Percentiles rank a stretch among this genome's conserved stretches.
Conservation (phyloP, 768 basidiomycete species). For the Phlebiopsis gigantea region DNA sequence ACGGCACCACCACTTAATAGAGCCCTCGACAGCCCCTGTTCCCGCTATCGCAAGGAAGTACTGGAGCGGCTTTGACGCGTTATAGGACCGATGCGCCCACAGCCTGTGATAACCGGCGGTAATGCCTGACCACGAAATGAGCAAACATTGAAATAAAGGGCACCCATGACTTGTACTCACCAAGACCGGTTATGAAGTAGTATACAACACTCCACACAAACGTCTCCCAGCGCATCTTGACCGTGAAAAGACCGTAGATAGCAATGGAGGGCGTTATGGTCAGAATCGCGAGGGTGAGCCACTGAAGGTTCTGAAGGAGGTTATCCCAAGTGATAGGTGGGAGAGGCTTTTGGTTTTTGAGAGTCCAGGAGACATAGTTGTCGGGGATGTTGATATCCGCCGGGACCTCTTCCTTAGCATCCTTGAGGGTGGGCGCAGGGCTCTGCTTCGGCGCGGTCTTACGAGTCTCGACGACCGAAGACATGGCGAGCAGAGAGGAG, state of each 20-base stretch:
- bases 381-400: constrained; percentile 41
- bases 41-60: constrained; percentile 81
- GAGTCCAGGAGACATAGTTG: constrained; percentile 53
- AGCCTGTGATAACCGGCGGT: constrained; percentile 95
- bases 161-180: constrained; percentile 34
- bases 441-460: constrained; percentile 18
- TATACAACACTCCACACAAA: constrained; percentile 60
- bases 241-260: constrained; percentile 64
- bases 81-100: constrained; percentile 96
- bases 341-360: constrained; percentile 42
- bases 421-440: constrained; percentile 15
- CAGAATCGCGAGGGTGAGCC: constrained; percentile 49
- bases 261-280: constrained; percentile 70
- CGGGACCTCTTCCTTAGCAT: constrained; percentile 20
- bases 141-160: not conserved
- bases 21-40: constrained; percentile 91
- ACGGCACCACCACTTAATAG: constrained; percentile 98
- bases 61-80: constrained; percentile 81
- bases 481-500: constrained; percentile 23
- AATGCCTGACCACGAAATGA: constrained; percentile 63
- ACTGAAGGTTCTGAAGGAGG: constrained; percentile 13
- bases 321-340: constrained; percentile 44
- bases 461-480: constrained; percentile 23
- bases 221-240: constrained; percentile 68
- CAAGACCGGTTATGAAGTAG: constrained; percentile 80